These are phyloP conservation scores for Corylus americana DNA, from an alignment of 306 rosid genomes.

Conservation along the genomic window DNA sequence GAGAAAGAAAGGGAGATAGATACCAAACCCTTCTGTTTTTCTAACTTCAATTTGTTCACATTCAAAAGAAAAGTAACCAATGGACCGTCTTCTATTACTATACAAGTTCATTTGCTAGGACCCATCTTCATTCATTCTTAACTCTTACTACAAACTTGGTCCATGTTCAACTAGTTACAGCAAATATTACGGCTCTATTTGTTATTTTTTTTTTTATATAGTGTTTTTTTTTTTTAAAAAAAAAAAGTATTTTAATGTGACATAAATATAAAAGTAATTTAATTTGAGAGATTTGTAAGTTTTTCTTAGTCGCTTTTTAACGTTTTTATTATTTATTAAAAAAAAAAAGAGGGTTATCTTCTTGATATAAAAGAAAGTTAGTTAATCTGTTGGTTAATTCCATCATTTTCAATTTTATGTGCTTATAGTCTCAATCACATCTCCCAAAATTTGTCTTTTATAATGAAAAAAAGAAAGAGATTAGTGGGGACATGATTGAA, in stretches of 20 bases:
- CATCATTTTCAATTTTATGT: constrained; percentile 23
- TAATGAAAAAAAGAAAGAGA: constrained; percentile 5
- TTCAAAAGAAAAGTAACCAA: too few relatives aligned
- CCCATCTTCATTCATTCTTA: not conserved
- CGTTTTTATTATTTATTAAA: too few relatives aligned
- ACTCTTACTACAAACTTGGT: not conserved
- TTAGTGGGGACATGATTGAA: constrained; percentile 19
- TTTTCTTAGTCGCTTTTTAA: too few relatives aligned
- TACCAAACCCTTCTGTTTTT: not conserved
- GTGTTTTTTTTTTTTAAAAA: too few relatives aligned
- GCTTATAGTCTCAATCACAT: not conserved
- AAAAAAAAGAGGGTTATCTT: not conserved
- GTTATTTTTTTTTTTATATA: too few relatives aligned
- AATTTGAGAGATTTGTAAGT: too few relatives aligned
- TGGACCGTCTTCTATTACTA: not conserved
- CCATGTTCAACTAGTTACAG: not conserved
- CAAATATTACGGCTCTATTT: too few relatives aligned
- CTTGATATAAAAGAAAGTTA: not conserved
- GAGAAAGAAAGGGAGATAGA: not conserved
- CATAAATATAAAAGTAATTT: too few relatives aligned
- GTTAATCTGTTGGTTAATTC: constrained; percentile 23
- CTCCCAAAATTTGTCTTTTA: constrained; percentile 21
- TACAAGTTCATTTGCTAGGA: not conserved
- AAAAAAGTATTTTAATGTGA: too few relatives aligned
- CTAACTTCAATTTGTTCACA: not conserved